Evolutionary conservation across 2,329 filamentous ascomycete genomes (phyloP), one percentile per base, ranked within the genome.

Genomic region (Microsporum audouinii): DNA sequence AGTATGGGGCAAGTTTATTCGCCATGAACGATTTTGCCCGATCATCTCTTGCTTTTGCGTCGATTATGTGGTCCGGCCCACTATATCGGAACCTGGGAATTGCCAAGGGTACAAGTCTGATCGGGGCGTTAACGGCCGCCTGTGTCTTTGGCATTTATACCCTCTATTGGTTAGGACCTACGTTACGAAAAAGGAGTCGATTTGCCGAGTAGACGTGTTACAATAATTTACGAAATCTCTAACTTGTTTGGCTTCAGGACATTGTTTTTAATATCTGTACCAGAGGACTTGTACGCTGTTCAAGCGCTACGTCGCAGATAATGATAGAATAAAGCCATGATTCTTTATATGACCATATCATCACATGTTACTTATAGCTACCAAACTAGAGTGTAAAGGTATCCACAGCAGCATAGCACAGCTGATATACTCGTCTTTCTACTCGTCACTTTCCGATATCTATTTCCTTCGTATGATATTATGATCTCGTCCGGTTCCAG

Each of bases 1-100:
- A 64, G 14, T 73, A 71, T 57, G 73, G 71, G 3, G 76, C 76
- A 5, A 74, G 71, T 1, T 76, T 74, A 0, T 67, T 78, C 12
- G 77, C 77, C 2, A 76, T 73, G 1, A 73, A 76, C n/a, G 71
- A 70, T 2, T 68, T 78, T 33, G 49, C 49, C 27, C 49, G 49
- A 2, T 53, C 58, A 8, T 38, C 27, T 41, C 27, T 41, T 23
- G 49, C 36, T 3, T 60, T 23, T 60, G 31, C 59, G 23, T 45
- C 31, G 27, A 53, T 39, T 23, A 57, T 33, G 51, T 53, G 49
- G 49, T 53, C 49, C n/a, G 49, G 49, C 8, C 49, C 49, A 7
- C 49, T 53, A n/a, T 53, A 53, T 7, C 49, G 31, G 10, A 53
- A 53, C 17, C 49, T 53, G 8, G 49, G 49, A 29, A 34, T 53